Conservation (phyloP, 148 eudicot species). For the Rheum nobile region DNA sequence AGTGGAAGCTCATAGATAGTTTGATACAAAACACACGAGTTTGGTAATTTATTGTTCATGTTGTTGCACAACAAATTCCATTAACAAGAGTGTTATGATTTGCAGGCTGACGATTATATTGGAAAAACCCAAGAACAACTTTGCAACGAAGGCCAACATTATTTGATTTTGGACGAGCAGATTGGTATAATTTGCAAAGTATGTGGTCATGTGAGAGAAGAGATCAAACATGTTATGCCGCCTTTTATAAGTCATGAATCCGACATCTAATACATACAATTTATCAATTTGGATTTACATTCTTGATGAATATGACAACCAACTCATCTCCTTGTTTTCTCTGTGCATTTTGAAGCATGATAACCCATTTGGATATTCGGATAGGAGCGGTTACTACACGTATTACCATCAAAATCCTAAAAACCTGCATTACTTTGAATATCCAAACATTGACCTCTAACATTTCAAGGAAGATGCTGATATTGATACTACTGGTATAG, state of each 20-base stretch:
- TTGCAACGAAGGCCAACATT: slow-evolving; percentile 40
- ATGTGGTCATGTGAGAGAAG: slow-evolving; percentile 34
- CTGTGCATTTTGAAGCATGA: slow-evolving; percentile 24
- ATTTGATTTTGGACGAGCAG: slow-evolving; percentile 36
- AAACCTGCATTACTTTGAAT: slow-evolving; percentile 10
- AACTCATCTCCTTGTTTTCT: not conserved
- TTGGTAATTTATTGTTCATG: no score
- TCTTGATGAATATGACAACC: no score
- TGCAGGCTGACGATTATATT: no score
- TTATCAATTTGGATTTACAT: not conserved
- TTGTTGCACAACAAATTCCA: no score
- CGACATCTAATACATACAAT: not conserved
- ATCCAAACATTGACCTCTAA: not conserved
- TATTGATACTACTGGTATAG: slow-evolving; percentile 27
- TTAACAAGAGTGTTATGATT: no score
- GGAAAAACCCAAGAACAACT: slow-evolving; percentile 16
- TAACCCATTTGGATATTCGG: slow-evolving; percentile 23
- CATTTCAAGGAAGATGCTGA: not conserved
- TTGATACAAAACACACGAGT: no score
- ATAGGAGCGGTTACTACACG: slow-evolving; percentile 1
- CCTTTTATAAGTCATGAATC: slow-evolving; percentile 35
- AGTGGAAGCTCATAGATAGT: no score
- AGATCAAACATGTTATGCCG: slow-evolving; percentile 27
- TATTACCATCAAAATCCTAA: not conserved
- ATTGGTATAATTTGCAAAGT: slow-evolving; percentile 37